Evolutionary conservation across 495 filamentous ascomycete genomes (phyloP), one percentile per base, ranked within the genome.

Genomic region (Hypomontagnella monticulosa): DNA sequence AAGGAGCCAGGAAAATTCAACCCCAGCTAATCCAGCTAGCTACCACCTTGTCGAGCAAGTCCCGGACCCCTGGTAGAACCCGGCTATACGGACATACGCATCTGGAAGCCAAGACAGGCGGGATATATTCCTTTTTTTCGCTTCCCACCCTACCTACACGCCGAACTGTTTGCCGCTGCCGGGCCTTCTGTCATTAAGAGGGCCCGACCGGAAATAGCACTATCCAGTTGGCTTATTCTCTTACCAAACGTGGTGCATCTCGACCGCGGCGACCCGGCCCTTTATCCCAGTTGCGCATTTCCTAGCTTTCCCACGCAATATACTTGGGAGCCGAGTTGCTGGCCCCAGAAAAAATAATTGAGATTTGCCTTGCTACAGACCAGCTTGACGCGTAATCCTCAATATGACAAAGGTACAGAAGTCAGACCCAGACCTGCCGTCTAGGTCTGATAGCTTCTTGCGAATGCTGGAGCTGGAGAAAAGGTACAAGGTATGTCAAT

Each of bases 391-490:
- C 69, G 71, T 74, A 74, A 74, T 64, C 71, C 62, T 66, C 66
- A 74, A 72, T 74, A 74, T 73, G 71, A 70, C 69, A 40, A 70
- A 72, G 49, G 71, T 66, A 62, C 66, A 69, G 69, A 70, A 65
- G 30, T 42, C 69, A 59, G 57, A 61, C 41, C 55, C 69, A 61
- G 66, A 65, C 49, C 65, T 72, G 34, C 70, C 73, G 11, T 61
- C 75, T 23, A 75, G 77, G 65, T 67, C 75, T 63, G 75, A 72
- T 66, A 81, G 76, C 61, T 79, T 84, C 43, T 74, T 80, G 58
- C 72, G 71, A 27, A 81, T 85, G 82, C 69, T 83, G 47, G 81
- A 84, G 65, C 71, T 84, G 55, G 83, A 84, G 66, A 80, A 79
- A 60, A 75, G 73, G 71, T 75, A 76, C 73, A 83, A 84, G 81